Base-by-base conservation (phyloP, 192 early-diverging fungal genomes). In the Entomortierella lignicola region DNA sequence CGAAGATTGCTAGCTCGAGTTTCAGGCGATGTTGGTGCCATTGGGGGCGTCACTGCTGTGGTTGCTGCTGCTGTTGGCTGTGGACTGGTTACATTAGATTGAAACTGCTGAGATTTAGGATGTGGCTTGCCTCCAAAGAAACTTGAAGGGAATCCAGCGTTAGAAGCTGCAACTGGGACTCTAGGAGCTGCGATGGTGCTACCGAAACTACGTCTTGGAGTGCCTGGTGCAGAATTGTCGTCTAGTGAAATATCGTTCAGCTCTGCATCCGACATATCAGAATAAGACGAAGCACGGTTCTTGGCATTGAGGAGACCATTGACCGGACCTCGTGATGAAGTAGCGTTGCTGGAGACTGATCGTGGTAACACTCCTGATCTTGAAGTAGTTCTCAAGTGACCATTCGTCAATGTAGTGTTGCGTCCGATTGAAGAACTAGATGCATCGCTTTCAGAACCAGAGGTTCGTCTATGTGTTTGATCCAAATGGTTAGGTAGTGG, bases 61-160 rank as follows among this genome's bases (percentile, higher is more conserved):
- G 47, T 17, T 15, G 53, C 41, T 20, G 47, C 17, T 15, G 53
- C 41, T 20, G 44, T 41, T 2, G 70, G 43, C 47, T 37, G 60
- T 23, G 56, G 63, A 52, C 52, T 61, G 21, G 8, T 21, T 6
- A 54, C 48, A 11, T n/a, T 10, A 32, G 31, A 26, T 30, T 63
- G 71, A 30, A 42, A 58, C 25, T 66, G 75, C 18, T 79, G 75
- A 15, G 75, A 61, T 41, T 69, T 79, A 8, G 75, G 75, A 41
- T 79, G 75, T 11, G 75, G 75, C 32, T 58, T 48, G 18, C 61
- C 66, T 18, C 68, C 68, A 66, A 79, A 79, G 63, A 79, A 79
- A 27, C 75, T 79, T 4, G 75, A 79, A 27, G 75, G 75, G 50
- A 79, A 79, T 1, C 75, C 75, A 17, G 67, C 62, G 11, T 56